Percentiles rank a stretch among this genome's conserved stretches.
Conservation (phyloP, 2,329 filamentous ascomycete species). For the Ceratocystis lukuohia region DNA sequence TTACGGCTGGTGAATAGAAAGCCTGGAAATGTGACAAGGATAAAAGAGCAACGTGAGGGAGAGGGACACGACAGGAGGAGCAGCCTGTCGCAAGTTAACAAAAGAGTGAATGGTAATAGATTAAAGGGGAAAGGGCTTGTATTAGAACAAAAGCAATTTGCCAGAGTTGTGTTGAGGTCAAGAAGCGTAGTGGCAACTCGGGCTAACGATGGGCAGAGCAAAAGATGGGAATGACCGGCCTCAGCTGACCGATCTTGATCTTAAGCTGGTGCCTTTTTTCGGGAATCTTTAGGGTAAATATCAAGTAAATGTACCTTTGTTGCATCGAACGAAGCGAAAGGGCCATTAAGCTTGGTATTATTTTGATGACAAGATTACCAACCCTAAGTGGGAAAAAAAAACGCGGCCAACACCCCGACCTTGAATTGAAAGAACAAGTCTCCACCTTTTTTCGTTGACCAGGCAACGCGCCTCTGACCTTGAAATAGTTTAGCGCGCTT, state of each 20-base stretch:
- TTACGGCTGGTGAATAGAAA: not conserved
- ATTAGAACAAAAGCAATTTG: conserved; percentile 3
- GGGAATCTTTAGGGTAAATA: too few species aligned
- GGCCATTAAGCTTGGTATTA: conserved; percentile 5
- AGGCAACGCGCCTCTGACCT: conserved; percentile 10
- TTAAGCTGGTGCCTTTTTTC: not conserved
- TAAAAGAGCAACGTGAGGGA: not conserved
- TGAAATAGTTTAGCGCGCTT: not conserved
- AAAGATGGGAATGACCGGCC: not conserved
- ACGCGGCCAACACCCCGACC: not conserved
- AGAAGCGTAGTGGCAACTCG: not conserved
- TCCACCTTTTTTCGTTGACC: conserved; percentile 13
- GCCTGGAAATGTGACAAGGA: not conserved
- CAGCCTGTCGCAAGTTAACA: not conserved
- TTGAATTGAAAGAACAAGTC: not conserved
- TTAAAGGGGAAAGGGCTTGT: not conserved
- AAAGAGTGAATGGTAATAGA: not conserved
- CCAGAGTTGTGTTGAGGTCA: not conserved
- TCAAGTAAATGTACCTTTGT: not conserved
- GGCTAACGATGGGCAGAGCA: not conserved
- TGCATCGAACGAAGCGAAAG: not conserved
- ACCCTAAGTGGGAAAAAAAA: not conserved
- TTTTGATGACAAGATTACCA: not conserved
- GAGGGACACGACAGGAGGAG: not conserved
- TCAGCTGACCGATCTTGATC: not conserved